Percentiles rank a stretch among this genome's conserved stretches.
These are phyloP conservation scores for Flagelloscypha sp. DNA, from an alignment of 768 basidiomycete genomes.

Conservation along the genomic window DNA sequence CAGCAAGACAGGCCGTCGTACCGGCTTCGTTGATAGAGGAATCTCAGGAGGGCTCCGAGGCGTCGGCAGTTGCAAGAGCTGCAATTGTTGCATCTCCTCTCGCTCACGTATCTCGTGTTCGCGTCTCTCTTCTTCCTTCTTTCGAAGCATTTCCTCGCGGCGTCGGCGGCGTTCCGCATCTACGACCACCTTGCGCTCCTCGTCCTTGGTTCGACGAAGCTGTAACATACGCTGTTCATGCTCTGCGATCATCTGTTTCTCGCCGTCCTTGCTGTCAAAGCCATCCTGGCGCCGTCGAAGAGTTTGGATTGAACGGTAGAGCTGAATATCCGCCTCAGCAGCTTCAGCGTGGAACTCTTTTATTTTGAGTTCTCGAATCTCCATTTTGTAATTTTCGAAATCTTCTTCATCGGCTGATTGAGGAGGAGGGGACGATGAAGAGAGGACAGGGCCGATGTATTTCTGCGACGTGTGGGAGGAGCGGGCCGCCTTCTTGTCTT, in stretches of 20 bases:
- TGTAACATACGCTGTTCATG: constrained; percentile 30
- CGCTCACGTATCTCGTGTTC: constrained; percentile 1
- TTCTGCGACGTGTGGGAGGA: too few relatives aligned
- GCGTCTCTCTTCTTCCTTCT: constrained; percentile 7
- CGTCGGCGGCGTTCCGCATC: constrained; percentile 29
- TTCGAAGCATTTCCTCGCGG: constrained; percentile 20
- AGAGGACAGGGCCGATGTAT: too few relatives aligned
- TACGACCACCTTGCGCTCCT: constrained; percentile 36
- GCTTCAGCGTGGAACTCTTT: constrained; percentile 43
- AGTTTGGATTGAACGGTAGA: constrained; percentile 28
- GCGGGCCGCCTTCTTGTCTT: too few relatives aligned
- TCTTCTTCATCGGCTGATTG: constrained; percentile 27
- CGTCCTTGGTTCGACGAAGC: constrained; percentile 40
- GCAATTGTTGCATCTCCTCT: constrained; percentile 6
- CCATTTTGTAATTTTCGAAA: constrained; percentile 37
- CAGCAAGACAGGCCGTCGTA: background rate
- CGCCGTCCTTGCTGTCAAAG: constrained; percentile 18
- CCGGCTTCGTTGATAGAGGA: background rate
- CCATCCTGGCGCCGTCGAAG: constrained; percentile 23
- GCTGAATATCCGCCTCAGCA: constrained; percentile 32
- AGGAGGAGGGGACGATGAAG: too few relatives aligned
- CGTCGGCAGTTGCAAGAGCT: constrained; percentile 4
- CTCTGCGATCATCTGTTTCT: constrained; percentile 24
- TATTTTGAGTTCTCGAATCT: constrained; percentile 38
- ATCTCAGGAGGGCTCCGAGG: background rate